Evolutionary conservation across 1,284 basidiomycete species (phyloP), one percentile per base, ranked within the genome.

Genomic region (Cryptococcus deneoformans): DNA sequence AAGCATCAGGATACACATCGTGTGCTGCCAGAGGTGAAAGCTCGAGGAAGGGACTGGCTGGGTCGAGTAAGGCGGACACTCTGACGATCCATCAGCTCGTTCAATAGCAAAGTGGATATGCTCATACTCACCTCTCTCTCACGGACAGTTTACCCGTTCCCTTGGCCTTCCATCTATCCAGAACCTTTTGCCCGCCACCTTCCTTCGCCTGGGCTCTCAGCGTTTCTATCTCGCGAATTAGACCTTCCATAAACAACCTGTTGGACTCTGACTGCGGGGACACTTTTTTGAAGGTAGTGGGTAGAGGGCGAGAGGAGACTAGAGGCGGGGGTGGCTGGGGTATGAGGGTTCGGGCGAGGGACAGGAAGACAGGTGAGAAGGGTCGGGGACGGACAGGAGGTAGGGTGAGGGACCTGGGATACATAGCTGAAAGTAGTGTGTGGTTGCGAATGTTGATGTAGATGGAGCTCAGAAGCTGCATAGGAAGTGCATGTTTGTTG

Each of bases 1-100:
- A 85, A 46, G 82, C 79, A 65, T 93, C 86, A 0, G 85, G 81
- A 71, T 97, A 97, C 20, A 96, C 88, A 14, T 88, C 89, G 69
- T 94, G 86, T 10, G 89, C 93, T 20, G 93, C 93, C 5, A 95
- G 79, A 35, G 86, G 80, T 1, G 90, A 92, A 5, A 97, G 82
- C 73, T 97, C 93, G 34, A 97, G 79, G 75, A 96, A 97, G 0
- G 94, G 92, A 9, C 90, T 88, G 68, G 88, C 85, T 7, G 89
- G 87, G 74, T 97, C 93, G 37, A 97, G 79, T 12, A 97, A 79
- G 6, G 83, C 76, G 2, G 83, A 79, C 14, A 89, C 79, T 59
- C 87, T 87, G 60, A 48, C 35, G 10, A 14, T 20, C 49, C 14
- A 35, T 40, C n/a, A 20, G 24, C 35, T n/a, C 48, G 9, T 47